phyloP scores from a whole-genome alignment of 176 grass and related monocot genomes.

The Paspalum notatum region DNA sequence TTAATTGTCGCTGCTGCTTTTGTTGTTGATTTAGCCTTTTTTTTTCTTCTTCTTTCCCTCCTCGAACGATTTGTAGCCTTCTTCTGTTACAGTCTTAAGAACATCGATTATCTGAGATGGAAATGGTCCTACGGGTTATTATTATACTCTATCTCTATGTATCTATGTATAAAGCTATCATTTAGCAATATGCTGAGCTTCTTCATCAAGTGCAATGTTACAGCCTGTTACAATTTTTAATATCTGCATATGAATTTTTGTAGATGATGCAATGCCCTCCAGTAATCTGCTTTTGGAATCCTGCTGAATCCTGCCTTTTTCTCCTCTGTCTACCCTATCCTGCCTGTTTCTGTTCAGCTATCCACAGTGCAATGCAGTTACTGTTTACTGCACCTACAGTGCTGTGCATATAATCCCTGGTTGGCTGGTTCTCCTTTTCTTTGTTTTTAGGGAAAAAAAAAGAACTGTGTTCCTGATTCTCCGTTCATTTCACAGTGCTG shows the following conservation, averaged over 20 bases:
- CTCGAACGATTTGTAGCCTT: conserved; percentile 40
- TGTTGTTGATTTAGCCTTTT: conserved; percentile 35
- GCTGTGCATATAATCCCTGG: neutral
- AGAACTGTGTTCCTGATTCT: neutral
- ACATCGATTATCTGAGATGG: conserved; percentile 35
- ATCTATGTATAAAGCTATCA: conserved; percentile 32
- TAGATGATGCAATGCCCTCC: conserved; percentile 1
- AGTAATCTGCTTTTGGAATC: conserved; percentile 24
- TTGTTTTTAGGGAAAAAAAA: too few relatives aligned
- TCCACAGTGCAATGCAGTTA: conserved; percentile 6
- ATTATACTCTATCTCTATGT: conserved; percentile 6
- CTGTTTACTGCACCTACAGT: neutral
- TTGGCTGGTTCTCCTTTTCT: too few relatives aligned
- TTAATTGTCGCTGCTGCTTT: conserved; percentile 16
- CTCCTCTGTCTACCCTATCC: conserved; percentile 2
- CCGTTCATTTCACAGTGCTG: neutral
- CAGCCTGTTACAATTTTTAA: neutral
- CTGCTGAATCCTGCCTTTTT: neutral
- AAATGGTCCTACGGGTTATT: conserved; percentile 8
- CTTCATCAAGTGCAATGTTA: conserved; percentile 30
- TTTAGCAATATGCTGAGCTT: neutral
- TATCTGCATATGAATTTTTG: conserved; percentile 24
- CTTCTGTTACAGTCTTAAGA: conserved; percentile 22
- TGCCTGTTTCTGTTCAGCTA: neutral
- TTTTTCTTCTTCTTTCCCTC: neutral